These are phyloP conservation scores for Effrenium voratum DNA, from an alignment of 73 alveolate species.

Conservation along the genomic window DNA sequence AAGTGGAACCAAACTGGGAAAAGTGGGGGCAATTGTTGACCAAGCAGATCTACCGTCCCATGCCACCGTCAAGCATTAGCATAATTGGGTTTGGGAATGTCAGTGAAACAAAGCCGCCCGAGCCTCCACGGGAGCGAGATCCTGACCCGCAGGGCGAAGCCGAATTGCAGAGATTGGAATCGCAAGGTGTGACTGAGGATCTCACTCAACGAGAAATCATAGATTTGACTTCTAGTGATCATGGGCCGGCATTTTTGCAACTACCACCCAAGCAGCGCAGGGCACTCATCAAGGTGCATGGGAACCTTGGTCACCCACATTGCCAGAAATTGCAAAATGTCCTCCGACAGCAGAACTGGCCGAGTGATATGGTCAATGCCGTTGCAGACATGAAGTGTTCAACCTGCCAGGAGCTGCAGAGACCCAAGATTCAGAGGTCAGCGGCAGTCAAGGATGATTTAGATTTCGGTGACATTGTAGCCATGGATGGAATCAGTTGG, in stretches of 20 bases:
- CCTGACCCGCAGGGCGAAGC: no score
- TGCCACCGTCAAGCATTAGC: no score
- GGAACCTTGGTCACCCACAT: not conserved
- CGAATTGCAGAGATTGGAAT: no score
- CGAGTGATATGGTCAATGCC: not conserved
- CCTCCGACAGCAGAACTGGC: not conserved
- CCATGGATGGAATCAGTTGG: slow-evolving; percentile 7
- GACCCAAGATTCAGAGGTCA: not conserved
- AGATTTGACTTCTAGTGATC: no score
- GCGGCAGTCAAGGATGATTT: not conserved
- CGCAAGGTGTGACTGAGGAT: no score
- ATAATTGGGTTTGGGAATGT: no score
- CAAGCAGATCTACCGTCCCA: no score
- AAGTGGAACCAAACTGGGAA: no score
- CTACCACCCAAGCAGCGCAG: not conserved
- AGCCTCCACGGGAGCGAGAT: no score
- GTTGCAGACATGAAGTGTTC: not conserved
- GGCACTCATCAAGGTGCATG: not conserved
- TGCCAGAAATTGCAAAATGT: not conserved
- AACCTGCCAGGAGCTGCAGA: not conserved
- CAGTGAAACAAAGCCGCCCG: no score
- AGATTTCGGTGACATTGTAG: not conserved
- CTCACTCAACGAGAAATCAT: no score
- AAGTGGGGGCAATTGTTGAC: no score
- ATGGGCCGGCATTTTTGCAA: not conserved